Evolutionary conservation across 2,329 filamentous ascomycete genomes (phyloP), one percentile per base, ranked within the genome.

Genomic region (Cladosporium sp.): DNA sequence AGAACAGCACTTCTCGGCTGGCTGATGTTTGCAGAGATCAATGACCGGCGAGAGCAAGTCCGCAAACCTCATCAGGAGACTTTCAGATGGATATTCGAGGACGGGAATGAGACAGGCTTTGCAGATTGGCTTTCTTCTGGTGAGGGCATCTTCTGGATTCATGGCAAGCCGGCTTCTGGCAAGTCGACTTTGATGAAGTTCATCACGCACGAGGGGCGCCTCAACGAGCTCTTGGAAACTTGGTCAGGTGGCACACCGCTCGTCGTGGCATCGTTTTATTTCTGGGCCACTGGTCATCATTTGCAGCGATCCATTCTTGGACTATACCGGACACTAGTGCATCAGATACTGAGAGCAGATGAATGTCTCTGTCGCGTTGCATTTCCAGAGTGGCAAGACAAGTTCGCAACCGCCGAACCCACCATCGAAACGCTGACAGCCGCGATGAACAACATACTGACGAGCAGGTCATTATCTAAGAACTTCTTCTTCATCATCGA

Each of bases 131-230:
- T 39, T 5, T 15, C 8, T 5, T 11, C 9, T 3, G 50, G 37
- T 5, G 22, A 28, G 2, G 50, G 50, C 3, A 42, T 52, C 12
- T 52, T 19, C 5, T 55, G 51, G 51, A n/a, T 55, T 1, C 5
- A 22, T 1, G 51, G 51, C 3, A 55, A 55, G 7, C 51, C 39
- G 2, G 51, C 39, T 0, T 55, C 38, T 7, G 51, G 51, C 0
- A 55, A 55, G n/a, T 55, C 51, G 1, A 55, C 39, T 3, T n/a
- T 55, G 38, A 36, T 55, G 39, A 55, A 43, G 15, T 55, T n/a
- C 17, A 45, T 55, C 39, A 22, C 22, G 1, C 1, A 25, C 2
- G 15, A 43, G n/a, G 1, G 2, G 5, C 51, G 12, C 1, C 28
- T 43, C 2, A 9, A 12, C 3, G 11, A 12, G 17, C 15, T 30